Conservation (phyloP, 441 rosid genomes). For the Sinapis alba region DNA sequence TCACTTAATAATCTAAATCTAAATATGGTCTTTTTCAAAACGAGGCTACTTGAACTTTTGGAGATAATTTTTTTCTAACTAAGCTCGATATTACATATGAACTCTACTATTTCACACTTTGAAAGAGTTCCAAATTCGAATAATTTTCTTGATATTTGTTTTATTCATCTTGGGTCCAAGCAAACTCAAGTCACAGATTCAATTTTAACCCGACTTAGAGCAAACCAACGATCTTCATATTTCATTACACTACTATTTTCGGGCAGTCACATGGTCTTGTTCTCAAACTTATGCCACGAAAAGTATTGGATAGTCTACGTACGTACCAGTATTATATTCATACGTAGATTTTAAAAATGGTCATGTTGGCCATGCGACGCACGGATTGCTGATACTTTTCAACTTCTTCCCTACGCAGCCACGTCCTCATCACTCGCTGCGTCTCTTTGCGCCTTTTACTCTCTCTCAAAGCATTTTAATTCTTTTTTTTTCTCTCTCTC, state of each 20-base stretch:
- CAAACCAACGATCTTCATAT: background rate
- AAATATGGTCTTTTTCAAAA: too few relatives aligned
- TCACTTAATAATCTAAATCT: background rate
- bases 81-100: background rate
- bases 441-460: constrained; percentile 17
- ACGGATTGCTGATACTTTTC: constrained; percentile 20
- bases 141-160: background rate
- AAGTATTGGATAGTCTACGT: background rate
- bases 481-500: background rate
- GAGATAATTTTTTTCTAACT: too few relatives aligned
- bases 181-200: background rate
- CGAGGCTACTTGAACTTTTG: background rate
- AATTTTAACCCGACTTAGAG: background rate
- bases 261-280: background rate
- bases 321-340: background rate
- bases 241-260: background rate
- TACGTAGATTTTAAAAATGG: constrained; percentile 13
- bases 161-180: background rate
- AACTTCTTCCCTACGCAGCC: constrained; percentile 19
- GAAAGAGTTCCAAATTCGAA: background rate
- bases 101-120: background rate
- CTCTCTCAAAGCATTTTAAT: background rate
- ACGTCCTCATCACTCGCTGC: constrained; percentile 23
- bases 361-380: constrained; percentile 18
- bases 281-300: background rate